These are phyloP conservation scores for Platanthera guangdongensis DNA, from an alignment of 106 monocot species.

Conservation along the genomic window DNA sequence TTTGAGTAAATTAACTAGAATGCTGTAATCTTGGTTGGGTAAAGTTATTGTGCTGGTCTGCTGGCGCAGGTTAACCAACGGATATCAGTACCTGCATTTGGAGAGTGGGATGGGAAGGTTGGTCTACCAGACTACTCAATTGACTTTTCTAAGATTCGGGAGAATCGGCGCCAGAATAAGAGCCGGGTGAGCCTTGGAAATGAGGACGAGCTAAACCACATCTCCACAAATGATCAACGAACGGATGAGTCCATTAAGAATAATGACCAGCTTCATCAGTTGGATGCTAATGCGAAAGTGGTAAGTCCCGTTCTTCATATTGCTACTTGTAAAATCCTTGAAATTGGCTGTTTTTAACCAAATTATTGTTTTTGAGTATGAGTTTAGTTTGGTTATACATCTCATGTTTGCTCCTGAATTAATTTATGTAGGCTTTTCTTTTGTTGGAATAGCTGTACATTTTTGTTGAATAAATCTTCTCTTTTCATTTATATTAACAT, in stretches of 20 bases:
- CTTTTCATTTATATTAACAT: background rate
- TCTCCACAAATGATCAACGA: background rate
- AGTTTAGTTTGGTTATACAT: background rate
- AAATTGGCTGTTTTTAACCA: background rate
- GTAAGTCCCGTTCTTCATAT: background rate
- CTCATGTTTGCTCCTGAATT: background rate
- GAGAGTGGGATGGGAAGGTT: conserved; percentile 11
- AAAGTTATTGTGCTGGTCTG: background rate
- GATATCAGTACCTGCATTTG: conserved; percentile 10
- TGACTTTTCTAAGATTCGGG: conserved; percentile 13
- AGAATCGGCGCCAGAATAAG: conserved; percentile 1
- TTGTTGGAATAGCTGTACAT: background rate
- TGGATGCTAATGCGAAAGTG: background rate
- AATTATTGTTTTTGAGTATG: background rate
- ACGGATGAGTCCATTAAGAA: background rate
- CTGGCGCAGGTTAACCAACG: background rate
- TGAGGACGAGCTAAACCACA: conserved; percentile 1
- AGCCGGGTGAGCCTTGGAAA: conserved; percentile 8
- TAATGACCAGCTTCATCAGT: background rate
- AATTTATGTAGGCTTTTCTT: background rate
- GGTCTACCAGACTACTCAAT: conserved; percentile 10
- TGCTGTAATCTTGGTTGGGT: conserved; percentile 4
- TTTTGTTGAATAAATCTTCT: background rate
- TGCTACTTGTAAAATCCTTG: background rate
- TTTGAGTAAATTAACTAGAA: background rate